Evolutionary conservation across 345 rosid species (phyloP), one percentile per base, ranked within the genome.

Genomic region (Excoecaria agallocha): DNA sequence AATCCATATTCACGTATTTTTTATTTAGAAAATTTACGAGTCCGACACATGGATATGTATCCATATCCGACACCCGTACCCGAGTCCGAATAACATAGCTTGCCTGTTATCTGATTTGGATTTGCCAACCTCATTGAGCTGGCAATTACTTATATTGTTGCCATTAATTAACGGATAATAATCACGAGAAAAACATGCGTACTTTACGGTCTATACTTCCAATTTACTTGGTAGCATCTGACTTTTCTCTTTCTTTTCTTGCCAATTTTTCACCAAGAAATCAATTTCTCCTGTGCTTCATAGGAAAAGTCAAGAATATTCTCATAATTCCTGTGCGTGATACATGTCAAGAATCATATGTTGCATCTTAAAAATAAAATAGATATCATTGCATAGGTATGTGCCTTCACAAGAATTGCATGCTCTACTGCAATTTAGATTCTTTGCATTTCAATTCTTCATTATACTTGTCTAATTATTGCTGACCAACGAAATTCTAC

Each of bases 11-110:
- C n/a, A n/a, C n/a, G n/a, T n/a, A n/a, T n/a, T n/a, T n/a, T n/a
- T n/a, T n/a, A n/a, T n/a, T n/a, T n/a, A n/a, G n/a, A n/a, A n/a
- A n/a, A n/a, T n/a, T n/a, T n/a, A n/a, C n/a, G n/a, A n/a, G n/a
- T n/a, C 98, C 8, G 98, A 95, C 84, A 85, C 93, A n/a, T n/a
- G n/a, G n/a, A n/a, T n/a, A n/a, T n/a, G n/a, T n/a, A n/a, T n/a
- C n/a, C n/a, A n/a, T n/a, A 74, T 87, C 98, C 35, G 98, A 93
- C 62, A 98, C 97, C 72, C 83, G 93, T 50, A 84, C 88, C 49
- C 98, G 93, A 97, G 99, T 95, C 72, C 62, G 66, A 63, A n/a
- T n/a, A n/a, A n/a, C n/a, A n/a, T n/a, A n/a, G n/a, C n/a, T n/a
- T n/a, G n/a, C n/a, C n/a, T 22, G 12, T 35, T 59, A 5, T 59